phyloP scores from a whole-genome alignment of 1,284 basidiomycete species.

The Heterobasidion occidentale region DNA sequence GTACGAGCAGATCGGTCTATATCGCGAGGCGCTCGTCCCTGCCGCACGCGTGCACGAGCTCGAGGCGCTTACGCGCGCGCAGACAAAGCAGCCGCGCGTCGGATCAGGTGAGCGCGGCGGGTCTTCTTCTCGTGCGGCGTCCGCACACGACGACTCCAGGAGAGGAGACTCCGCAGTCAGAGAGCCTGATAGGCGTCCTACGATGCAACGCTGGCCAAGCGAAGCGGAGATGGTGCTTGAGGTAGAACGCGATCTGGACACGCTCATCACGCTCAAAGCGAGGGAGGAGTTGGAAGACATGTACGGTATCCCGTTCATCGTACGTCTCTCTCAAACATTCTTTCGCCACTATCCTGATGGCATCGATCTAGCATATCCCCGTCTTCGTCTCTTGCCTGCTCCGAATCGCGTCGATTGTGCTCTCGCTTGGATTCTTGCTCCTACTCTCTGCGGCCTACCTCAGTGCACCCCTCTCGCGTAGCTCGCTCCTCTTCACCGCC shows the following conservation, averaged over 20 bases:
- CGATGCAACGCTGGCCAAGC: constrained; percentile 6
- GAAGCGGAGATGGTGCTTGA: constrained; percentile 25
- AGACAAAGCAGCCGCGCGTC: background rate
- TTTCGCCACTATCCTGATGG: background rate
- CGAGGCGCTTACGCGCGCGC: constrained; percentile 11
- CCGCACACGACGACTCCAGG: background rate
- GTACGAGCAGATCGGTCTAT: constrained; percentile 56
- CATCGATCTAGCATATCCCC: constrained; percentile 49
- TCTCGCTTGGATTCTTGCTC: constrained; percentile 60
- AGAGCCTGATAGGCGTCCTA: constrained; percentile 2
- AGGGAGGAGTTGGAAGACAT: constrained; percentile 69
- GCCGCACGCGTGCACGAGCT: constrained; percentile 27
- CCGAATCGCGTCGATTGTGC: constrained; percentile 60
- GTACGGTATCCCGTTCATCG: constrained; percentile 67
- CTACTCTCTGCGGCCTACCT: constrained; percentile 57
- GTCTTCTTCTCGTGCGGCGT: background rate
- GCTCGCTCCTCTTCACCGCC: constrained; percentile 7
- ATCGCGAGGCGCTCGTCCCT: constrained; percentile 56
- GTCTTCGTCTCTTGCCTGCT: constrained; percentile 69
- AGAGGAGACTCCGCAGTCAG: background rate
- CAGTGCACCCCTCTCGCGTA: constrained; percentile 24
- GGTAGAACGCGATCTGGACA: constrained; percentile 56
- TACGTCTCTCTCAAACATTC: constrained; percentile 26
- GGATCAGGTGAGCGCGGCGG: background rate
- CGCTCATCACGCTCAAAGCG: constrained; percentile 49